Base-by-base conservation (phyloP, 148 eudicot genomes). In the Camellia sinensis region DNA sequence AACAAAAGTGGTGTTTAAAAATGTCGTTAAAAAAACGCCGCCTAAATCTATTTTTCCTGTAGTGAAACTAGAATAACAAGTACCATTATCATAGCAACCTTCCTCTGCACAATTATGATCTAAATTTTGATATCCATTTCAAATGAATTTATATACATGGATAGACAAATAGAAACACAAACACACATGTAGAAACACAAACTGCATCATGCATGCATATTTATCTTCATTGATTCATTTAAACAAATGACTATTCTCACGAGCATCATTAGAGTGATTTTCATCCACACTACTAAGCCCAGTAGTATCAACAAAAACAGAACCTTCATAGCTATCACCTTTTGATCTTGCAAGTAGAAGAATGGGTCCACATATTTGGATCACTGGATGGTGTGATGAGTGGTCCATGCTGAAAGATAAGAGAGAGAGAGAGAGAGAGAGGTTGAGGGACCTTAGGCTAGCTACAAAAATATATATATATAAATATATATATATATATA, bases 51-150 rank as follows among this genome's bases (percentile, higher is more conserved):
- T 22, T 22, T 22, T 22, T 22, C 29, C 0, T 22, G 29, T 22
- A 0, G 29, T 22, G 29, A 89, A 56, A 83, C 65, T 19, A 82
- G 72, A 48, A 88, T 54, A 76, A 87, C 77, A 7, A 86, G 78
- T 80, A 81, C 43, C 44, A 80, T 81, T 60, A 80, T 10, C 59
- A 86, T 81, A 48, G 84, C 92, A 18, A 90, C 93, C 83, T 89
- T 90, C 78, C 84, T 88, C 95, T 91, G 91, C 86, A 89, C 65
- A 61, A 61, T 73, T 60, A 63, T 59, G 54, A 19, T 69, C 0
- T 2, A 37, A 50, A 75, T 77, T 59, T 87, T 60, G 52, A 45
- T 54, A 46, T 29, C 37, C 8, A 70, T 45, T 65, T 69, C 53
- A 43, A 19, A 19, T 50, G 57, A 74, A 54, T 65, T 60, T 22